Conservation (phyloP, 2,329 filamentous ascomycete species). For the Camptophora hylomeconis region DNA sequence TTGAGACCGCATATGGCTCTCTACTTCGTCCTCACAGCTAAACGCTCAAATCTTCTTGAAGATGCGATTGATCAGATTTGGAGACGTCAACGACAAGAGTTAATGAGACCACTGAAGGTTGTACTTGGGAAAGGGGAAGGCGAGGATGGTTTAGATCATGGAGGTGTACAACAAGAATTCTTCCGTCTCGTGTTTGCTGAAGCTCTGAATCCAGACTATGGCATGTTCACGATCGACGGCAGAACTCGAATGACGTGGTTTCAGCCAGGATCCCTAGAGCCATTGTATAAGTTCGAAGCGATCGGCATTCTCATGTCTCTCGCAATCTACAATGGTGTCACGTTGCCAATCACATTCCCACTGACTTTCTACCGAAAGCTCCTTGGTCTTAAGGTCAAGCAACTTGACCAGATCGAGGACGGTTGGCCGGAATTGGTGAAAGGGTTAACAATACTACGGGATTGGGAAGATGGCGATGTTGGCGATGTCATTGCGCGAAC, state of each 20-base stretch:
- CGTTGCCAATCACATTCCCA: slow-evolving; percentile 80
- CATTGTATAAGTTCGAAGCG: slow-evolving; percentile 80
- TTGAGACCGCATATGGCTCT: slow-evolving; percentile 55
- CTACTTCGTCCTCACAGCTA: slow-evolving; percentile 57
- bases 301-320: slow-evolving; percentile 78
- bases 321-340: slow-evolving; percentile 85
- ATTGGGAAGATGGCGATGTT: slow-evolving; percentile 70
- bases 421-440: slow-evolving; percentile 75
- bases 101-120: slow-evolving; percentile 77
- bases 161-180: slow-evolving; percentile 93
- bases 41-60: slow-evolving; percentile 52
- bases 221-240: slow-evolving; percentile 63
- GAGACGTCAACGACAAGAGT: slow-evolving; percentile 68
- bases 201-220: slow-evolving; percentile 64
- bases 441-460: slow-evolving; percentile 58
- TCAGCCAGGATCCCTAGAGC: slow-evolving; percentile 65
- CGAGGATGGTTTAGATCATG: slow-evolving; percentile 84
- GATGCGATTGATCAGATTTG: slow-evolving; percentile 82
- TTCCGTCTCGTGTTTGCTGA: slow-evolving; percentile 75
- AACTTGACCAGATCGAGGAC: slow-evolving; percentile 66
- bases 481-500: slow-evolving; percentile 72
- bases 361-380: slow-evolving; percentile 71
- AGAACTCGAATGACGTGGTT: slow-evolving; percentile 79
- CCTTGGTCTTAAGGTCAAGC: slow-evolving; percentile 53
- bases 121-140: slow-evolving; percentile 69